Evolutionary conservation across 1,284 basidiomycete species (phyloP).

Genomic region (Salmacisia buchloeana): DNA sequence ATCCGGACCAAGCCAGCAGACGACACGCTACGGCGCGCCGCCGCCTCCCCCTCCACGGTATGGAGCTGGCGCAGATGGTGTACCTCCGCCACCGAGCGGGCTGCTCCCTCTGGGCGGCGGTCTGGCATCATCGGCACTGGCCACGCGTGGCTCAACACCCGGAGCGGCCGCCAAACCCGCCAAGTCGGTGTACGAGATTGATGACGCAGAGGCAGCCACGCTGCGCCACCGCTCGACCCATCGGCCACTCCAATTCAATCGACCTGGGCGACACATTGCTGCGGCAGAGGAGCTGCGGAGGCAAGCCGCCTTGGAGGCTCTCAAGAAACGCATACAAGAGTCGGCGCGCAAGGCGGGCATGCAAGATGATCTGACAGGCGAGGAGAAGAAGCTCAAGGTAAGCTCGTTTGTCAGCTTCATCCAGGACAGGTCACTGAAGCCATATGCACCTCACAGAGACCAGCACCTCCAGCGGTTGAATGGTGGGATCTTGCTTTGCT

Average conservation of each 20-base stretch:
- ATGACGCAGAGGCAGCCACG: slow-evolving; percentile 11
- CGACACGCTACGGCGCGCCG: not conserved
- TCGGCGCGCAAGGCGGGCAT: slow-evolving; percentile 85
- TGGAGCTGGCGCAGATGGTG: not conserved
- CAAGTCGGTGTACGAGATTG: slow-evolving; percentile 15
- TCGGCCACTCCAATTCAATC: slow-evolving; percentile 39
- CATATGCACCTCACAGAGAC: slow-evolving; percentile 57
- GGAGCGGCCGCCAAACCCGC: not conserved
- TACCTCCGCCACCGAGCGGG: not conserved
- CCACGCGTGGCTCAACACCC: not conserved
- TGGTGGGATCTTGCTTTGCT: slow-evolving; percentile 97
- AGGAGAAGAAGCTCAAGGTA: slow-evolving; percentile 64
- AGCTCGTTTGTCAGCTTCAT: slow-evolving; percentile 11
- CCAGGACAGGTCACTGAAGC: no score
- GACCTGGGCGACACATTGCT: slow-evolving; percentile 39
- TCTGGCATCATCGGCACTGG: not conserved
- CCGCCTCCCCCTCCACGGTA: slow-evolving; percentile 1
- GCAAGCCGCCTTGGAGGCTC: slow-evolving; percentile 71
- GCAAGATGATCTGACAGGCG: slow-evolving; percentile 79
- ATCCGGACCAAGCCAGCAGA: not conserved
- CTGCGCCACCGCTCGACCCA: slow-evolving; percentile 24
- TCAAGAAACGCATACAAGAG: slow-evolving; percentile 88
- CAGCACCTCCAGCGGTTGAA: slow-evolving; percentile 79
- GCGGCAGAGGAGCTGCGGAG: slow-evolving; percentile 42
- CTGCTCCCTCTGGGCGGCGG: not conserved